Evolutionary conservation across 768 basidiomycete species (phyloP).

Genomic region (Lyophyllum decastes): DNA sequence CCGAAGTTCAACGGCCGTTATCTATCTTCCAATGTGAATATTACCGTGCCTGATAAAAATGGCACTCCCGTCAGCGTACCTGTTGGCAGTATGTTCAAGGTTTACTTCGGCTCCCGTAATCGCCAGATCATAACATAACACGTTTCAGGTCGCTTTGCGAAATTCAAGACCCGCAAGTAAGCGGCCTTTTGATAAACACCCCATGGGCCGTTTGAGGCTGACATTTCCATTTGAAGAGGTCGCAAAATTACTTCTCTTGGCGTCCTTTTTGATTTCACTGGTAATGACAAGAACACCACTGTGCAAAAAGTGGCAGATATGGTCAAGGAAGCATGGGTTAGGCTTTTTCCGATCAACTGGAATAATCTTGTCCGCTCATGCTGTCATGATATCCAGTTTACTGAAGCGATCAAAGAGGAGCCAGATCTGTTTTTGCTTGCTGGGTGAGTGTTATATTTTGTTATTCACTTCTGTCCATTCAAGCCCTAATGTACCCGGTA

Average conservation of each 20-base stretch:
- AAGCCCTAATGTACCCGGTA: slow-evolving; percentile 23
- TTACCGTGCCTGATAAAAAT: slow-evolving; percentile 57
- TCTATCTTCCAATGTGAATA: slow-evolving; percentile 82
- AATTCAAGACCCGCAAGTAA: slow-evolving; percentile 75
- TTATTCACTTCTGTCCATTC: background rate
- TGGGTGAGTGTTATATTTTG: slow-evolving; percentile 42
- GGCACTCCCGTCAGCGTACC: slow-evolving; percentile 36
- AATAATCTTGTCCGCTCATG: background rate
- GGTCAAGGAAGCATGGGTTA: slow-evolving; percentile 79
- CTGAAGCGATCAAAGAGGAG: slow-evolving; percentile 73
- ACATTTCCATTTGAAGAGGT: slow-evolving; percentile 40
- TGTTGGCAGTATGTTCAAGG: slow-evolving; percentile 34
- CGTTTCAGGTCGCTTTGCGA: slow-evolving; percentile 57
- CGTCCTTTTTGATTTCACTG: slow-evolving; percentile 76
- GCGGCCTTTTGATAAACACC: slow-evolving; percentile 15
- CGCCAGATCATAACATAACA: background rate
- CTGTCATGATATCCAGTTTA: slow-evolving; percentile 50
- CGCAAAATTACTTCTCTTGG: slow-evolving; percentile 79
- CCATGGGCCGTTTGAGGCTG: background rate
- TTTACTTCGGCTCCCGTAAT: background rate
- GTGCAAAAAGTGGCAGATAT: slow-evolving; percentile 74
- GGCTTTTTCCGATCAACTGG: slow-evolving; percentile 9
- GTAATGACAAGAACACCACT: slow-evolving; percentile 69
- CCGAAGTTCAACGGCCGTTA: slow-evolving; percentile 69
- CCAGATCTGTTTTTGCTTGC: slow-evolving; percentile 82